These are phyloP conservation scores for Tanacetum coccineum DNA, from an alignment of 129 eudicot genomes.

Conservation along the genomic window DNA sequence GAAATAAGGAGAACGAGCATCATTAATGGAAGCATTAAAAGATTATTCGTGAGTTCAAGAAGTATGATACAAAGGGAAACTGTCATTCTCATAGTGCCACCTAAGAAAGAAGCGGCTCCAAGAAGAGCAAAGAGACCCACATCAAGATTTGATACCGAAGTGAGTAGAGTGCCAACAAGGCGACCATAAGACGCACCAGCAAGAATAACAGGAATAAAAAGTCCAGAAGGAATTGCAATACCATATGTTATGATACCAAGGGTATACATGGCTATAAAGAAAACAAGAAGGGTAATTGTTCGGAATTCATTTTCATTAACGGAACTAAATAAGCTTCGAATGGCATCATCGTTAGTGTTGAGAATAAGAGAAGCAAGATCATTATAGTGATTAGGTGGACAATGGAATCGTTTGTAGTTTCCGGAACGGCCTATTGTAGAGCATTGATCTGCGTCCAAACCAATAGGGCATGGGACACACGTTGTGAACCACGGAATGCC, in stretches of 20 bases:
- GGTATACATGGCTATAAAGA: conserved; percentile 48
- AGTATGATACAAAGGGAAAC: conserved; percentile 92
- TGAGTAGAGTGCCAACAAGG: conserved; percentile 56
- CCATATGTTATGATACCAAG: conserved; percentile 95
- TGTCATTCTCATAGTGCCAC: conserved; percentile 99
- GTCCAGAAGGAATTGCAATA: conserved; percentile 94
- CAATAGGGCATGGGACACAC: conserved; percentile 73
- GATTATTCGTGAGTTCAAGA: conserved; percentile 83
- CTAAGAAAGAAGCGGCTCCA: conserved; percentile 94
- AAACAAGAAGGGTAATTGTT: conserved; percentile 55
- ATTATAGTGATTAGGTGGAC: conserved; percentile 75
- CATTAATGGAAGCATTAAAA: conserved; percentile 74
- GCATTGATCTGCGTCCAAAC: conserved; percentile 38
- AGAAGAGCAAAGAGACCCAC: conserved; percentile 86
- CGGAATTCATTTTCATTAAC: conserved; percentile 46
- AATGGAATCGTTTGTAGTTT: conserved; percentile 74
- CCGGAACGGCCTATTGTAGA: conserved; percentile 78
- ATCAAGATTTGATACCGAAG: conserved; percentile 53
- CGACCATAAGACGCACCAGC: conserved; percentile 96
- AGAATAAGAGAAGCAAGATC: conserved; percentile 95
- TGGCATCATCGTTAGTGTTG: conserved; percentile 93
- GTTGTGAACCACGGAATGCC: conserved; percentile 87
- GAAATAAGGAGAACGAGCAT: conserved; percentile 92
- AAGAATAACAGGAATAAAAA: conserved; percentile 91
- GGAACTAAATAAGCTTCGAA: conserved; percentile 70